These are phyloP conservation scores for Solidago caesia DNA, from an alignment of 129 eudicot genomes.

Conservation along the genomic window DNA sequence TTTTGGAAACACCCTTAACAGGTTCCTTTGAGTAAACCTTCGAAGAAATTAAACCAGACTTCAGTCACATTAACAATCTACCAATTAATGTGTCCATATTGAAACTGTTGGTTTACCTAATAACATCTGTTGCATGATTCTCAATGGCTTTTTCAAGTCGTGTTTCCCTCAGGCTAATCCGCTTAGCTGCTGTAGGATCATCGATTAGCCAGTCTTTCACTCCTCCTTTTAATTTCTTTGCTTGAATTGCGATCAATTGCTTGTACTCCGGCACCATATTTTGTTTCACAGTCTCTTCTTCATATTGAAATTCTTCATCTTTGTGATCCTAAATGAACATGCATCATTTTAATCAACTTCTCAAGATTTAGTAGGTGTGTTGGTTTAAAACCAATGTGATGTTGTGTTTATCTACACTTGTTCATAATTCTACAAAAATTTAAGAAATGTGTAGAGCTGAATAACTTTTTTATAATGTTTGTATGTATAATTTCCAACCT, in stretches of 20 bases:
- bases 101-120: slow-evolving; percentile 43
- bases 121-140: slow-evolving; percentile 63
- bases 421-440: too few species aligned
- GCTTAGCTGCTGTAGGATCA: slow-evolving; percentile 48
- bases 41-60: neutral
- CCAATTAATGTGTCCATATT: neutral
- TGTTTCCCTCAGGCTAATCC: slow-evolving; percentile 84
- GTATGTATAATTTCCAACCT: slow-evolving; percentile 27
- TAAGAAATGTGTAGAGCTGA: neutral
- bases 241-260: slow-evolving; percentile 66
- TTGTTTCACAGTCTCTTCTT: slow-evolving; percentile 32
- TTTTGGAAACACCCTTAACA: slow-evolving; percentile 84
- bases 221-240: slow-evolving; percentile 68
- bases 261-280: slow-evolving; percentile 52
- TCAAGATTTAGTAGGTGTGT: too few species aligned
- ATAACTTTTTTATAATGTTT: neutral
- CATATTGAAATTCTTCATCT: slow-evolving; percentile 43
- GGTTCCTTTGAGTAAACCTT: slow-evolving; percentile 80
- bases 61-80: neutral
- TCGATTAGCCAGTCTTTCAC: slow-evolving; percentile 60
- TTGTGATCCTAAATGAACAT: slow-evolving; percentile 22
- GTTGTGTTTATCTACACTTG: too few species aligned
- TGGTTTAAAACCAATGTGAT: too few species aligned
- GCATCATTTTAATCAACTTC: neutral
- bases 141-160: slow-evolving; percentile 68